Evolutionary conservation across 306 rosid species (phyloP).

Genomic region (Ammopiptanthus mongolicus): DNA sequence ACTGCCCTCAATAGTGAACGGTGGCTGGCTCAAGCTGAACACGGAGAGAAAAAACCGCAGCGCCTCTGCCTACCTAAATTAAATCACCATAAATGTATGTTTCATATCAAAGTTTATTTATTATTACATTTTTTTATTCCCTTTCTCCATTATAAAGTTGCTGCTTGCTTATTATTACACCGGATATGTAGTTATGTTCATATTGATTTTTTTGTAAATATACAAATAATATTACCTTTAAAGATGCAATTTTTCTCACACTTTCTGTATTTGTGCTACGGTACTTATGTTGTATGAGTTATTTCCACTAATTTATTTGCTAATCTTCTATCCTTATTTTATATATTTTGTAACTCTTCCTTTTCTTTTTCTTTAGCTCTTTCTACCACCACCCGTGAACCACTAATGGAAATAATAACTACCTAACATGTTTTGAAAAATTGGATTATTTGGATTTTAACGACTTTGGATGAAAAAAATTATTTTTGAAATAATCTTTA

Average conservation of each 20-base stretch:
- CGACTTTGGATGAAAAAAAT: too few species aligned
- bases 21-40: neutral
- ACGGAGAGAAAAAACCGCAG: neutral
- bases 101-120: neutral
- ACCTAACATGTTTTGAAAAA: too few species aligned
- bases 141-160: too few species aligned
- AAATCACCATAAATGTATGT: neutral
- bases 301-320: neutral
- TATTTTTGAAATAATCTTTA: too few species aligned
- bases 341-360: neutral
- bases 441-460: too few species aligned
- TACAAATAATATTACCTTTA: too few species aligned
- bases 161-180: too few species aligned
- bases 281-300: neutral
- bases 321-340: neutral
- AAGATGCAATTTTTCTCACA: neutral
- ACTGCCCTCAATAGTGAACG: neutral
- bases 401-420: neutral
- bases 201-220: too few species aligned
- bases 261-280: neutral
- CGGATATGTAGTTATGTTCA: too few species aligned
- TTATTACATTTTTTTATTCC: too few species aligned
- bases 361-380: neutral
- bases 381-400: neutral
- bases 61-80: neutral